A percentile compares a stretch with the other conserved stretches of the same genome.
Evolutionary conservation across 2,329 filamentous ascomycete species (phyloP).

Genomic region (Penicillium sp.): DNA sequence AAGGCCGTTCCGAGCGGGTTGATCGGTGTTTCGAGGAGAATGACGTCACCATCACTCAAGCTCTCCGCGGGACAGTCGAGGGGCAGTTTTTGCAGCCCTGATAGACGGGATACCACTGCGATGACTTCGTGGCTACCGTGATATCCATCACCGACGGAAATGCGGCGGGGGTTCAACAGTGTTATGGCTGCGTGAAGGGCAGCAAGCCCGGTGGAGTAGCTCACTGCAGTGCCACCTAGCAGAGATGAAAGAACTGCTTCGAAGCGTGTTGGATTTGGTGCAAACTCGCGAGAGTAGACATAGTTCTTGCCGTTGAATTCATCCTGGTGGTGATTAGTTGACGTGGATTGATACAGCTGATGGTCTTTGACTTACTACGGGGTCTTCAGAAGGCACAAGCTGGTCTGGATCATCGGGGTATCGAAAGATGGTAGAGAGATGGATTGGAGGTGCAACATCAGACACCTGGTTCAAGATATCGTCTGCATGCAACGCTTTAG

Average conservation of each 20-base stretch:
- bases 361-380: slow-evolving; percentile 52
- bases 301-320: slow-evolving; percentile 50
- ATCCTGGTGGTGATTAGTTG: slow-evolving; percentile 10
- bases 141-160: slow-evolving; percentile 83
- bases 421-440: slow-evolving; percentile 87
- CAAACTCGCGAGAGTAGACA: slow-evolving; percentile 80
- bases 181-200: slow-evolving; percentile 86
- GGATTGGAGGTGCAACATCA: slow-evolving; percentile 84
- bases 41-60: slow-evolving; percentile 67
- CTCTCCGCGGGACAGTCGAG: slow-evolving; percentile 67
- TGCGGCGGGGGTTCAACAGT: slow-evolving; percentile 75
- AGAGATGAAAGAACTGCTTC: slow-evolving; percentile 80
- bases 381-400: slow-evolving; percentile 55
- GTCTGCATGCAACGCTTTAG: slow-evolving; percentile 77
- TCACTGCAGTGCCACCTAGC: slow-evolving; percentile 64
- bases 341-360: background rate
- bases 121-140: slow-evolving; percentile 95
- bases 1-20: slow-evolving; percentile 84
- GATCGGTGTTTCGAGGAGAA: slow-evolving; percentile 88
- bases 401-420: slow-evolving; percentile 71
- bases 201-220: slow-evolving; percentile 80
- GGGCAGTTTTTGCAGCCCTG: slow-evolving; percentile 70
- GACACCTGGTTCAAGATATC: slow-evolving; percentile 71
- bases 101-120: slow-evolving; percentile 70
- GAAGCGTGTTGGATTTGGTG: slow-evolving; percentile 80